Base-by-base conservation (phyloP, 371 early-diverging fungal genomes). In the Mortierella sp. region DNA sequence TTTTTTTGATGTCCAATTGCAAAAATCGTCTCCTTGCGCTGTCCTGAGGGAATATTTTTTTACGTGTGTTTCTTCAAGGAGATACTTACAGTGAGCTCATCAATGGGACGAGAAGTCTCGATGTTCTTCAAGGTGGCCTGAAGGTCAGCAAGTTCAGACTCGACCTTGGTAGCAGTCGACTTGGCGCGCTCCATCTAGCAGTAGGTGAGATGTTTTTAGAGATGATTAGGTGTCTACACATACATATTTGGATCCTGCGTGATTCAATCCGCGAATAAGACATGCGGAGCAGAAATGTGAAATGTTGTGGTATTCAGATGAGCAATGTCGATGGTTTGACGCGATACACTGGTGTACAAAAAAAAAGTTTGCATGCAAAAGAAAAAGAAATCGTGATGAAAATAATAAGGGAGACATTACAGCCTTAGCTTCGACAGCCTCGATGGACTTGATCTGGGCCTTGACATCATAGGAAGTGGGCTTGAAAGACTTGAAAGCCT, bases 71-170 rank as follows among this genome's bases (percentile, higher is more conserved):
- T n/a, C n/a, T n/a, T n/a, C n/a, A n/a, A n/a, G n/a, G n/a, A n/a
- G n/a, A 50, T 42, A 85, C 87, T 43, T 85, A 96, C 96, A 15
- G 95, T 96, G 57, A 97, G 87, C 79, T 97, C 91, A 60, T 96
- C 95, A 60, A 97, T 86, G 54, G 98, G 98, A 64, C 98, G 91
- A 46, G 98, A 94, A 54, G 84, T 84, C 81, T 97, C 94, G 73
- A 98, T 98, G 91, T 97, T 94, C 80, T 81, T 88, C 60, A 97
- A 85, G 43, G 97, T 94, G 56, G 90, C 93, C 65, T 93, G 87
- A 56, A 98, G 90, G 62, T 96, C 96, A 60, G 86, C 84, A 60
- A 98, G 86, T 82, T 96, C 96, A 15, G 81, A 83, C 80, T 92
- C 90, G 70, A 97, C 89, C 87, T 93, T 92, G 70, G 87, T 79